Evolutionary conservation across 1,284 basidiomycete species (phyloP).

Genomic region (Sanghuangporus weigelae): DNA sequence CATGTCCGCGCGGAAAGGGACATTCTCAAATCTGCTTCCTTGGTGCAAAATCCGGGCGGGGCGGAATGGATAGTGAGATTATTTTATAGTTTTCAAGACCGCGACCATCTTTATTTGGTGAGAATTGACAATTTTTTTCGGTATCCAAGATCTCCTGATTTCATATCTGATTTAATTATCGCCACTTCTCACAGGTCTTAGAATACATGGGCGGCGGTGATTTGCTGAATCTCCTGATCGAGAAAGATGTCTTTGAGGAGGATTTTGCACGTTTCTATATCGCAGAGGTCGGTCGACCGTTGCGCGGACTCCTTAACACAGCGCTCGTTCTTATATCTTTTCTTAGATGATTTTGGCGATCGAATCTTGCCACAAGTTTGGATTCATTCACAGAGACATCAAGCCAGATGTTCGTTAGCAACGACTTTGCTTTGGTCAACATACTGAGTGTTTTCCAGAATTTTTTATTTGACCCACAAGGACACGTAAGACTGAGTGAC

Average conservation of each 20-base stretch:
- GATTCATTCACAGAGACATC: slow-evolving; percentile 97
- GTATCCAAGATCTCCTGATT: slow-evolving; percentile 46
- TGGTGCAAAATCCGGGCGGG: slow-evolving; percentile 61
- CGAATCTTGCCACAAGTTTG: slow-evolving; percentile 89
- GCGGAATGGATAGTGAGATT: slow-evolving; percentile 93
- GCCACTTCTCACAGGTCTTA: slow-evolving; percentile 55
- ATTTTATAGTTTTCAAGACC: slow-evolving; percentile 89
- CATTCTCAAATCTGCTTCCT: slow-evolving; percentile 75
- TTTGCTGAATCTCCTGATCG: slow-evolving; percentile 91
- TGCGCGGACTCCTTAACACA: neutral
- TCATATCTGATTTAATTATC: slow-evolving; percentile 44
- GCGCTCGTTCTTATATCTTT: slow-evolving; percentile 9
- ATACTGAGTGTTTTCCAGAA: slow-evolving; percentile 52
- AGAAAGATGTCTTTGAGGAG: slow-evolving; percentile 91
- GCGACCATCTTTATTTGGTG: slow-evolving; percentile 90
- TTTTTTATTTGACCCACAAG: slow-evolving; percentile 89
- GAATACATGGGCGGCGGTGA: slow-evolving; percentile 97
- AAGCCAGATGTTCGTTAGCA: slow-evolving; percentile 74
- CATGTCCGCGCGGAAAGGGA: slow-evolving; percentile 91
- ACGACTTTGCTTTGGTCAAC: neutral
- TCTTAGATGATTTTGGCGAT: slow-evolving; percentile 91
- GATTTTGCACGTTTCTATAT: slow-evolving; percentile 93
- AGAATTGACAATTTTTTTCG: slow-evolving; percentile 30
- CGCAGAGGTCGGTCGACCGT: slow-evolving; percentile 61
- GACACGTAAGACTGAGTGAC: slow-evolving; percentile 93